Percentiles rank a stretch among this genome's conserved stretches.
Conservation (phyloP, 768 basidiomycete species). For the Boletus subcaerulescens region DNA sequence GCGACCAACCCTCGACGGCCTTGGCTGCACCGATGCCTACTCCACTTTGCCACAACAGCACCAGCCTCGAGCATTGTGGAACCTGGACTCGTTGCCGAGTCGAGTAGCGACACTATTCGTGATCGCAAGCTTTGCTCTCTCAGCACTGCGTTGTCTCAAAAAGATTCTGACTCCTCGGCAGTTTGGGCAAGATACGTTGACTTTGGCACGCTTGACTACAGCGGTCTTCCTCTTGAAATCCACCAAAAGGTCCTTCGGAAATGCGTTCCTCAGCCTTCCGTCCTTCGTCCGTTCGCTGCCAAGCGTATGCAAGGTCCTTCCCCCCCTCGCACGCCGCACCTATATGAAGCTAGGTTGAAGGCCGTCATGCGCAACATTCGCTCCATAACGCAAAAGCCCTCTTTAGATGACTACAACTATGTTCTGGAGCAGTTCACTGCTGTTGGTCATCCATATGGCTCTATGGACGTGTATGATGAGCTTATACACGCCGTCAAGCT, state of each 20-base stretch:
- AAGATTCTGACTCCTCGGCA: slow-evolving; percentile 40
- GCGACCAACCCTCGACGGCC: slow-evolving; percentile 6
- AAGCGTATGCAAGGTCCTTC: slow-evolving; percentile 40
- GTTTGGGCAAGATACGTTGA: slow-evolving; percentile 67
- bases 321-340: slow-evolving; percentile 40
- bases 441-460: slow-evolving; percentile 64
- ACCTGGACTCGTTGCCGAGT: slow-evolving; percentile 1
- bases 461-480: slow-evolving; percentile 60
- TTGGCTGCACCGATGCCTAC: slow-evolving; percentile 3
- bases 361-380: slow-evolving; percentile 70
- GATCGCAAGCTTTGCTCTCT: slow-evolving; percentile 31
- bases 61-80: slow-evolving; percentile 2
- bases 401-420: slow-evolving; percentile 69
- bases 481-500: slow-evolving; percentile 42
- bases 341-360: slow-evolving; percentile 66
- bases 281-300: slow-evolving; percentile 45
- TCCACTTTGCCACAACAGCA: slow-evolving; percentile 12
- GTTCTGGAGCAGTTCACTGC: slow-evolving; percentile 74
- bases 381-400: slow-evolving; percentile 39
- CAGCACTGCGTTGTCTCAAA: slow-evolving; percentile 27
- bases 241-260: slow-evolving; percentile 70
- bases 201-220: slow-evolving; percentile 44
- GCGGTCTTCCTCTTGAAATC: slow-evolving; percentile 55
- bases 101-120: slow-evolving; percentile 7
- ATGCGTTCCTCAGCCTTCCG: slow-evolving; percentile 49